Conservation (phyloP, 805 yeast species). For the Ogataea ganodermae region DNA sequence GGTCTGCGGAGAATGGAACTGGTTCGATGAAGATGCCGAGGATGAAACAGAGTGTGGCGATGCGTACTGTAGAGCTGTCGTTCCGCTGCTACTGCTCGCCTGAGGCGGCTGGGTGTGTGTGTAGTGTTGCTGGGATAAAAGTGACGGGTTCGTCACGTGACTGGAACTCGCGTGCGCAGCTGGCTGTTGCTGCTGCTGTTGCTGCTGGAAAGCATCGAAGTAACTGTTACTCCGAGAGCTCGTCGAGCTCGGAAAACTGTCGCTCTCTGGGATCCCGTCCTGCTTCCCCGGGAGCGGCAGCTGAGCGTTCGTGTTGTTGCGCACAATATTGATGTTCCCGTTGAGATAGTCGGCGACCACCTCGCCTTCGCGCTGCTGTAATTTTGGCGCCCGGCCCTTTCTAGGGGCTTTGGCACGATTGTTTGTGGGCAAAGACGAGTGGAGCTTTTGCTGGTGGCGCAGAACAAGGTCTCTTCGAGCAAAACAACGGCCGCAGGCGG, state of each 20-base stretch:
- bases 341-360: constrained; percentile 39
- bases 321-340: constrained; percentile 53
- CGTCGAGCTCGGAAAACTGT: constrained; percentile 15
- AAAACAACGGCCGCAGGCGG: constrained; percentile 93
- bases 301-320: constrained; percentile 52
- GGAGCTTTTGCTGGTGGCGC: constrained; percentile 94
- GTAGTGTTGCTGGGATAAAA: neutral
- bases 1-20: constrained; percentile 21
- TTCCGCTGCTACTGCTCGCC: too few relatives aligned
- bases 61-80: constrained; percentile 12
- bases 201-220: constrained; percentile 5
- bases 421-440: constrained; percentile 51
- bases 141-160: neutral
- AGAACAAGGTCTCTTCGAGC: constrained; percentile 87
- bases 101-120: constrained; percentile 4
- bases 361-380: constrained; percentile 33
- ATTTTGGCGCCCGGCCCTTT: constrained; percentile 29
- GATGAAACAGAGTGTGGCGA: constrained; percentile 25
- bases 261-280: constrained; percentile 2
- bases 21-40: constrained; percentile 15
- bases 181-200: neutral
- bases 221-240: constrained; percentile 18
- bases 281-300: constrained; percentile 40
- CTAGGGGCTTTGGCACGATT: constrained; percentile 36
- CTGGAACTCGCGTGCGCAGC: neutral